A percentile compares a stretch with the other conserved stretches of the same genome.
Evolutionary conservation across 2,329 filamentous ascomycete species (phyloP).

Genomic region (Aspergillus sp.): DNA sequence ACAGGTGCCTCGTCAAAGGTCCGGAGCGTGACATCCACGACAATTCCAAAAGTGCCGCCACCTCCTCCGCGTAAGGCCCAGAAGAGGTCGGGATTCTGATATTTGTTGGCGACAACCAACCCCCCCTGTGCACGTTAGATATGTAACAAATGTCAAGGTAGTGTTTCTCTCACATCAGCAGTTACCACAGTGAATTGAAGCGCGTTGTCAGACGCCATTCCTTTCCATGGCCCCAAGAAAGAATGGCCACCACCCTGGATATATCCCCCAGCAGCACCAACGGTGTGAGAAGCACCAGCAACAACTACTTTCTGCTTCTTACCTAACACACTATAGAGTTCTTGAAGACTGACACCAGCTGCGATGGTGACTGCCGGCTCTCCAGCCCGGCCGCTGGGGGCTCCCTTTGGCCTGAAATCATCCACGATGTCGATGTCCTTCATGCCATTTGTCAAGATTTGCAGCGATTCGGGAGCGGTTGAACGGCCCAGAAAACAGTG

Average conservation of each 20-base stretch:
- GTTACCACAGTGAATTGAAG: constrained; percentile 27
- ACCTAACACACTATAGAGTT: constrained; percentile 48
- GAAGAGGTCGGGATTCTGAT: constrained; percentile 20
- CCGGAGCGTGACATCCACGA: constrained; percentile 17
- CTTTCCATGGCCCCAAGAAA: constrained; percentile 38
- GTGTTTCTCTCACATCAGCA: constrained; percentile 1
- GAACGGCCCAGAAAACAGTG: constrained; percentile 19
- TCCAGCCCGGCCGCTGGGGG: constrained; percentile 18
- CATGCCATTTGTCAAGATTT: constrained; percentile 24
- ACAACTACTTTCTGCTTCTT: constrained; percentile 42
- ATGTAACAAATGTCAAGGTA: not conserved
- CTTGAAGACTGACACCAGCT: constrained; percentile 51
- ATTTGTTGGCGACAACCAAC: constrained; percentile 17
- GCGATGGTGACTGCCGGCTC: constrained; percentile 49
- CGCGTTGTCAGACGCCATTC: constrained; percentile 19
- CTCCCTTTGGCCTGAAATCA: constrained; percentile 11
- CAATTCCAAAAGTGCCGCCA: constrained; percentile 19
- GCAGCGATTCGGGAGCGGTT: constrained; percentile 34
- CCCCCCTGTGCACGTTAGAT: constrained; percentile 11
- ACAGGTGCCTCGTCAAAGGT: constrained; percentile 33
- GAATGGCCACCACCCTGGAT: constrained; percentile 60
- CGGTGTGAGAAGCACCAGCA: constrained; percentile 40
- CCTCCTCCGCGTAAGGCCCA: constrained; percentile 22
- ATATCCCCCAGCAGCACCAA: constrained; percentile 59
- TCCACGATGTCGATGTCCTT: constrained; percentile 5